A percentile compares a stretch with the other conserved stretches of the same genome.
Conservation (phyloP, 78 protist species). For the Dictyostelium intermedium region DNA sequence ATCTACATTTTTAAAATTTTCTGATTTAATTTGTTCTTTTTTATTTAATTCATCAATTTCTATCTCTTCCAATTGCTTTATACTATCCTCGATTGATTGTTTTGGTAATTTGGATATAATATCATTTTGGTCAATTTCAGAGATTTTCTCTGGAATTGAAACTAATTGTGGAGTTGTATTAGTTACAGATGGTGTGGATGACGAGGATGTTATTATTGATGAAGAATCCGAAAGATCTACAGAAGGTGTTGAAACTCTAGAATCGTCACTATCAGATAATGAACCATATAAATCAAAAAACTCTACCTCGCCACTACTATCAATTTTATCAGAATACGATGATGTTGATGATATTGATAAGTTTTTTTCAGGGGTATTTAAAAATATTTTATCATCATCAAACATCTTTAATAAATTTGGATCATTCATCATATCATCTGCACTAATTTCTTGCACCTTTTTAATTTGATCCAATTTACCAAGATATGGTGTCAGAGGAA, state of each 20-base stretch:
- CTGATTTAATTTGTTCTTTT: not conserved
- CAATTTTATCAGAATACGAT: not conserved
- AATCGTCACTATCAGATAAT: not conserved
- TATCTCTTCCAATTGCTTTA: too few species aligned
- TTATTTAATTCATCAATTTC: not conserved
- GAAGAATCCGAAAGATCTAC: not conserved
- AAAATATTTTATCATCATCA: not conserved
- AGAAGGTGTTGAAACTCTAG: not conserved
- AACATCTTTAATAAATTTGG: not conserved
- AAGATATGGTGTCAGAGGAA: constrained; percentile 1
- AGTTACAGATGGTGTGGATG: not conserved
- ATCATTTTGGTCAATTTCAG: not conserved
- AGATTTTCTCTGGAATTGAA: not conserved
- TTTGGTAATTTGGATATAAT: not conserved
- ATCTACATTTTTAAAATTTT: not conserved
- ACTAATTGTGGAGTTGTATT: not conserved
- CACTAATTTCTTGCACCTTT: not conserved
- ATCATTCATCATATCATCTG: not conserved
- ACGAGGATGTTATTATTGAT: not conserved
- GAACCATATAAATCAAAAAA: not conserved
- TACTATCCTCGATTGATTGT: too few species aligned
- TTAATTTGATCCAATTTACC: constrained; percentile 7
- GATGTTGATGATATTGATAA: not conserved
- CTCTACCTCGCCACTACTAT: constrained; percentile 11
- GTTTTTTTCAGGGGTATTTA: not conserved